Base-by-base conservation (phyloP, 805 yeast species). In the Saccharomycopsis sp. region DNA sequence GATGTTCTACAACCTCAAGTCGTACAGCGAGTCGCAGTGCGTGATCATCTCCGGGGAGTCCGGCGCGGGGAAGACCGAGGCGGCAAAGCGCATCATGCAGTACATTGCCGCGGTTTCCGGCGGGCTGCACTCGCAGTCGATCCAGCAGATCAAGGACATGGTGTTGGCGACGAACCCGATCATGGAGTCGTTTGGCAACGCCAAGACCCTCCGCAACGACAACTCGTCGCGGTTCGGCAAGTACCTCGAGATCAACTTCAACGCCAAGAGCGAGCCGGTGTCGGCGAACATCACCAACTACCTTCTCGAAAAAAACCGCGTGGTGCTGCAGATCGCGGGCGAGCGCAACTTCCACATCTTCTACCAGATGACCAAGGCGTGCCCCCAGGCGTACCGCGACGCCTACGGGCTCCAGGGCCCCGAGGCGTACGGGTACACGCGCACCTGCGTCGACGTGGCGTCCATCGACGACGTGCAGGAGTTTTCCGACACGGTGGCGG, bases 11-110 rank as follows among this genome's bases (percentile, higher is more conserved):
- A 89, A 92, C 70, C 80, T 94, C 84, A 91, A 91, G 72, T 87
- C 96, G 0, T 94, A 94, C 72, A 83, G 87, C 59, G 98, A 94
- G 66, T 90, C 84, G 68, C 99, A 94, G 71, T 92, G 98, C 79
- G 98, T 94, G 21, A 94, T 94, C 65, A 94, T 94, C 64, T 89
- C 97, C 2, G 98, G 98, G 58, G 98, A 92, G 71, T 89, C 97
- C 1, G 98, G 98, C 62, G 98, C 98, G 2, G 98, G 98, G 54
- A 92, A 92, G 69, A 92, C 98, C 3, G 98, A 92, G 73, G 97
- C 97, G 21, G 97, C 98, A 48, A 92, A 92, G 75, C 83, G 95
- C 70, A 91, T 92, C 71, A 92, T 92, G 98, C 97, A 92, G 73
- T 92, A 92, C 70, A 87, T 92, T 64, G 91, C 97, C 41, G 83